phyloP scores from a whole-genome alignment of 345 rosid species.

The Populus alba region DNA sequence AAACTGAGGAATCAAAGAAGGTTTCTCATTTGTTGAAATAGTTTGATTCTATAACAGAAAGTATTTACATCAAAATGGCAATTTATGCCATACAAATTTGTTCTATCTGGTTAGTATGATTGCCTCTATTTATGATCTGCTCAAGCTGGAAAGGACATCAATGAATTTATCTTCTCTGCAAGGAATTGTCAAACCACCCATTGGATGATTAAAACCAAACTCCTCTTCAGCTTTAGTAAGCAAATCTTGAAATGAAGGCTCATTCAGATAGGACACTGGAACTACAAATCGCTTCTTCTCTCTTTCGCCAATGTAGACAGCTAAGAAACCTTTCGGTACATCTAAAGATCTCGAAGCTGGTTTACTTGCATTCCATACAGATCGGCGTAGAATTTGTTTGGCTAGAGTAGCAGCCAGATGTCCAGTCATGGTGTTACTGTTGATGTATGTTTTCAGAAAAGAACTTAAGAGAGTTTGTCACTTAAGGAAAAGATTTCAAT shows the following conservation, averaged over 20 bases:
- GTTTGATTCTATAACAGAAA: not conserved
- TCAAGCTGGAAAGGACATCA: not conserved
- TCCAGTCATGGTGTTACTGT: not conserved
- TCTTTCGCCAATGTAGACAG: conserved; percentile 43
- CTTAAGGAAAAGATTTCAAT: not conserved
- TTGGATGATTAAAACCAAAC: conserved; percentile 12
- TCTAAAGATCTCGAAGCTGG: not conserved
- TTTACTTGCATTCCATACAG: not conserved
- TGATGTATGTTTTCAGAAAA: not conserved
- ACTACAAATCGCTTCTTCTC: conserved; percentile 38
- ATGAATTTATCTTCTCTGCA: conserved; percentile 1
- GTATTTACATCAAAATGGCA: not conserved
- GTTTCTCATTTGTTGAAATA: not conserved
- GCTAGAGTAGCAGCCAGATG: conserved; percentile 12
- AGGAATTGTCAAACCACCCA: conserved; percentile 9
- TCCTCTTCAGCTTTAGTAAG: conserved; percentile 16
- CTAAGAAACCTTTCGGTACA: conserved; percentile 46
- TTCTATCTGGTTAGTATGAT: not conserved
- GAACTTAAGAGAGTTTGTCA: not conserved
- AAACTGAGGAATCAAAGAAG: not conserved
- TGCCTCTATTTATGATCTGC: not conserved
- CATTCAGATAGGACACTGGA: conserved; percentile 37
- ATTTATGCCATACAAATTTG: not conserved
- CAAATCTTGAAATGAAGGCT: conserved; percentile 41
- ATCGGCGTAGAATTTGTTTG: not conserved